Percentiles rank a stretch among this genome's conserved stretches.
These are phyloP conservation scores for Fusarium oxysporum DNA, from an alignment of 2,329 filamentous ascomycete genomes.

Conservation along the genomic window DNA sequence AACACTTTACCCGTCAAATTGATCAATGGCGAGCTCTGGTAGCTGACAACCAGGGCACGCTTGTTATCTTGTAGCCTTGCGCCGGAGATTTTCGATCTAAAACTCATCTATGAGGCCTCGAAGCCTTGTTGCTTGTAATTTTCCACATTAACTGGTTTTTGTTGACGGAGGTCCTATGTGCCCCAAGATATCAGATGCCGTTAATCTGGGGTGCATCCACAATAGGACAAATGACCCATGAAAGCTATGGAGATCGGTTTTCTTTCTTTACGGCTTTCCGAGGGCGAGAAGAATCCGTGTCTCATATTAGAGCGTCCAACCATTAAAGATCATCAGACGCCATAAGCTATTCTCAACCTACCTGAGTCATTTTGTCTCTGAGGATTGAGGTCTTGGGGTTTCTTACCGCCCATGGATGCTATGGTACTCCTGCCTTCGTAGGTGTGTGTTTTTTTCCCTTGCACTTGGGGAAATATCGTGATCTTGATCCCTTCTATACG, in stretches of 20 bases:
- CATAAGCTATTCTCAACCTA: not conserved
- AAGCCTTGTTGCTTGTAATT: not conserved
- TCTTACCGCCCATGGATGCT: not conserved
- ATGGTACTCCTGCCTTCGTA: not conserved
- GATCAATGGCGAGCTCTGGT: slow-evolving; percentile 25
- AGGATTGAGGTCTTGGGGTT: not conserved
- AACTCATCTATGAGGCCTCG: not conserved
- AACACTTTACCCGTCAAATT: slow-evolving; percentile 10
- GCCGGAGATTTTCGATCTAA: not conserved
- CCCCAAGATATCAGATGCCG: slow-evolving; percentile 30
- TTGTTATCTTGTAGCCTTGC: slow-evolving; percentile 1
- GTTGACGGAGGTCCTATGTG: slow-evolving; percentile 13
- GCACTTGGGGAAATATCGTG: not conserved
- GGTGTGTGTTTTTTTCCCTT: too few relatives aligned
- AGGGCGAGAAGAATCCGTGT: not conserved
- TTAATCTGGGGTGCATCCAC: slow-evolving; percentile 44
- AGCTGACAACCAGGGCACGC: not conserved
- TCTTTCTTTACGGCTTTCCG: not conserved
- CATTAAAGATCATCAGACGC: not conserved
- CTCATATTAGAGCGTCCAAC: not conserved
- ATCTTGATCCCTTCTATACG: not conserved
- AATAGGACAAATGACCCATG: slow-evolving; percentile 18
- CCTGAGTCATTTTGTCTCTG: not conserved
- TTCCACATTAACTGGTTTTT: slow-evolving; percentile 8
- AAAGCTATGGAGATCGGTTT: not conserved